Evolutionary conservation across 2,329 filamentous ascomycete species (phyloP), one percentile per base, ranked within the genome.

Genomic region (Sporothrix pallida): DNA sequence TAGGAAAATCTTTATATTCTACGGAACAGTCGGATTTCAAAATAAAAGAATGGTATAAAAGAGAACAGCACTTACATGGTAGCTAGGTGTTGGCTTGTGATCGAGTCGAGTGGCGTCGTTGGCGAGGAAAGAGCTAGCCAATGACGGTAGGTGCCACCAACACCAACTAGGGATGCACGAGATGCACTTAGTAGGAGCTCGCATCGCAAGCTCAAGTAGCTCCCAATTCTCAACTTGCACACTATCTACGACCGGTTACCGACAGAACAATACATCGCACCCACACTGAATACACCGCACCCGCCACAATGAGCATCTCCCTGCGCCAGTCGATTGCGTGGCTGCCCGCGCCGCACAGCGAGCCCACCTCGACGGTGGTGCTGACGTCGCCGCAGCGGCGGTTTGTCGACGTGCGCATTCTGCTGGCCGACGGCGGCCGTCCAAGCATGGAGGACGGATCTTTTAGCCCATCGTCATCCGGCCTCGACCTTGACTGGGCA

Each of bases 281-380:
- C 46, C 46, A 13, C 13, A 48, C 44, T 13, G 46, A 48, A 3
- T 13, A 58, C 63, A 15, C 2, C 63, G 20, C 15, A 44, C n/a
- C 42, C 10, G 9, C 46, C 2, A 52, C 15, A 15, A 85, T 85
- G 83, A 84, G 82, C 77, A 87, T 92, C 58, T 91, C 89, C 0
- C 79, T 86, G 70, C 86, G 90, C 63, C 82, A 86, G 68, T 88
- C 85, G 75, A 91, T 92, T 76, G 86, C 86, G 74, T 90, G 88
- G 87, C 81, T 87, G 2, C 86, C 86, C 0, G 84, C 83, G 0
- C 78, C 81, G 17, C 79, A 85, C n/a, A 81, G 81, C 70, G 90
- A 92, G 79, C 88, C 88, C 17, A 92, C 90, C 0, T 86, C 85
- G 1, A 92, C 90, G 0, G 78, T 91, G 3, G 91, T 92, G 13